Evolutionary conservation across 164 flowering plant genomes (phyloP), one percentile per base, ranked within the genome.

Genomic region (Cinnamomum micranthum): DNA sequence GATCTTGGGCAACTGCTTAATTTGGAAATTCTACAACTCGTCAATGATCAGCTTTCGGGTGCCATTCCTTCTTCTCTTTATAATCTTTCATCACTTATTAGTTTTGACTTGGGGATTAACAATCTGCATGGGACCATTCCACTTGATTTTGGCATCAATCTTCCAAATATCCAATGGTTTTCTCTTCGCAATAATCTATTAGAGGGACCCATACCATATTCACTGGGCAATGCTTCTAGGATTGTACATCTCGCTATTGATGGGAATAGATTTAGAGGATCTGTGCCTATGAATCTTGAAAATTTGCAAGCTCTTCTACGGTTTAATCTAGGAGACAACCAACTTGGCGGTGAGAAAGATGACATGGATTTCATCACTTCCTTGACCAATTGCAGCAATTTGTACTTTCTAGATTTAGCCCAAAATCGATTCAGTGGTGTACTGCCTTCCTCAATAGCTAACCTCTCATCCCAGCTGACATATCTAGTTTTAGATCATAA

Each of bases 151-250:
- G 87, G 84, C 2, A 14, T 50, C 12, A 78, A 25, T 4, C 78
- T 87, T 11, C 86, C 87, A 3, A 83, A 81, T 28, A 27, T 27
- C 28, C 28, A 2, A 27, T 27, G 28, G 28, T 27, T 27, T 27
- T 2, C 28, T 27, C 28, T 27, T 27, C 0, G 2, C 28, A 0
- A 2, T 27, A 27, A 27, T 0, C 28, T 0, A 27, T 27, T 27
- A 27, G 28, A 27, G 28, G 28, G 27, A 25, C 27, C 27, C 27
- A 25, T 25, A 25, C 27, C 27, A 25, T 25, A 25, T 25, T 25
- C 27, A 25, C 72, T 88, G 77, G 74, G 69, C 69, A 88, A 87
- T 58, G 75, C 80, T 60, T 79, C 90, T 5, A 81, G 79, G 35
- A 77, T 87, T 11, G 6, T 17, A 20, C 65, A 71, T 75, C 77